phyloP scores from a whole-genome alignment of 2,329 filamentous ascomycete genomes.

The Dothideomycetidae sp. region DNA sequence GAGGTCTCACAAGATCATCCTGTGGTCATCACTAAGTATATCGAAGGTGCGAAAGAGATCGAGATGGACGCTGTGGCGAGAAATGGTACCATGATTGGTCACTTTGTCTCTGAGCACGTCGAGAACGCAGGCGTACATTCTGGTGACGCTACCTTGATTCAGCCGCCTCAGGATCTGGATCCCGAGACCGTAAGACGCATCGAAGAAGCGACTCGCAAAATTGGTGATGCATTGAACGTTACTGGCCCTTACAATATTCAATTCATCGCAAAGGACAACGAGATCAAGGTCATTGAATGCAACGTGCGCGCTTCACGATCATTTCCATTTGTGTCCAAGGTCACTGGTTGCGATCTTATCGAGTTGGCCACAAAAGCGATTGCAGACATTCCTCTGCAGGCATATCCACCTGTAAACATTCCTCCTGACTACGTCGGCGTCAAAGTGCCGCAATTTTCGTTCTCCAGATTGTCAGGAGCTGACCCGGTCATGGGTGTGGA shows the following conservation, averaged over 20 bases:
- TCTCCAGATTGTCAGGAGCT: conserved; percentile 88
- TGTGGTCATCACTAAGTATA: conserved; percentile 98
- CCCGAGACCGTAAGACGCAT: conserved; percentile 79
- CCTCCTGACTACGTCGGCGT: conserved; percentile 78
- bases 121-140: conserved; percentile 98
- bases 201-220: conserved; percentile 89
- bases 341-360: conserved; percentile 94
- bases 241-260: conserved; percentile 98
- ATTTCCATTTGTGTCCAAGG: conserved; percentile 96
- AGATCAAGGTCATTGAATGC: conserved; percentile 99
- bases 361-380: conserved; percentile 98
- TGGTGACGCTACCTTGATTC: conserved; percentile 87
- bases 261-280: conserved; percentile 98
- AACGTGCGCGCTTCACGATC: conserved; percentile 93
- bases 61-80: conserved; percentile 97
- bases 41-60: conserved; percentile 98
- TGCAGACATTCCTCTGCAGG: conserved; percentile 65
- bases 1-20: conserved; percentile 92
- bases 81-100: conserved; percentile 77
- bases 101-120: conserved; percentile 97
- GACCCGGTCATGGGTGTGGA: conserved; percentile 95
- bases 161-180: conserved; percentile 87
- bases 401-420: conserved; percentile 66
- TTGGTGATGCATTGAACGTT: conserved; percentile 83
- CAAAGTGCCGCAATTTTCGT: conserved; percentile 98